A percentile compares a stretch with the other conserved stretches of the same genome.
phyloP scores from a whole-genome alignment of 2,329 filamentous ascomycete genomes.

The Drechslera avenae region DNA sequence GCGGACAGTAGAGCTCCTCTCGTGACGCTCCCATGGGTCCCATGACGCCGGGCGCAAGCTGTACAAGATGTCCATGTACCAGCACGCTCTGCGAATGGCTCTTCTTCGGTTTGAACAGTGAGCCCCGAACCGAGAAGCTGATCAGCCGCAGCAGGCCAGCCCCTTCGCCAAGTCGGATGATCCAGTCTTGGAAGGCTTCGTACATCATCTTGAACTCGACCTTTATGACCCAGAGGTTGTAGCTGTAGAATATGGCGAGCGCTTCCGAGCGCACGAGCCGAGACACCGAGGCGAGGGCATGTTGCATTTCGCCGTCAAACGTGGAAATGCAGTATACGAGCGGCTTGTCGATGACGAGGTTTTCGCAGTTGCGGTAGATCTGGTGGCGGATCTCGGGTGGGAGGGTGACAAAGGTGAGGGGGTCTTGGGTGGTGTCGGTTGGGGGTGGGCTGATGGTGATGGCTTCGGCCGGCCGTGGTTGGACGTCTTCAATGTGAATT shows the following conservation, averaged over 20 bases:
- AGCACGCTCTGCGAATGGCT: constrained; percentile 28
- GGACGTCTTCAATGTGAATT: constrained; percentile 14
- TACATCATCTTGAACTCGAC: constrained; percentile 49
- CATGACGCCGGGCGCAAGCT: constrained; percentile 20
- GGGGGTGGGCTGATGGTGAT: background rate
- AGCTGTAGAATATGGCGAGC: constrained; percentile 49
- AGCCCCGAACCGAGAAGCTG: constrained; percentile 40
- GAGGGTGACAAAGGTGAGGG: constrained; percentile 42
- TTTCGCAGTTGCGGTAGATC: constrained; percentile 46
- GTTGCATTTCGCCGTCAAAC: constrained; percentile 44
- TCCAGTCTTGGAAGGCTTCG: constrained; percentile 48
- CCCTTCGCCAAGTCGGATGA: constrained; percentile 41
- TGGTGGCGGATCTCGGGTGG: constrained; percentile 46
- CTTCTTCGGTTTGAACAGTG: constrained; percentile 41
- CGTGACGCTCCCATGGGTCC: constrained; percentile 15
- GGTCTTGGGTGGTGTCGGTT: constrained; percentile 6
- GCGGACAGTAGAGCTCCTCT: constrained; percentile 33
- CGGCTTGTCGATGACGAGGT: constrained; percentile 43
- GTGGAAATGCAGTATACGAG: constrained; percentile 51
- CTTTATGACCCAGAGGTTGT: constrained; percentile 49
- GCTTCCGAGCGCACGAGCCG: constrained; percentile 44
- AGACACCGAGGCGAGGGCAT: constrained; percentile 45
- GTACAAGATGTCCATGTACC: constrained; percentile 28
- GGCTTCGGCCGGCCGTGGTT: background rate
- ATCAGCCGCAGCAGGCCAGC: constrained; percentile 40